Evolutionary conservation across 148 eudicot genomes (phyloP).

Genomic region (Rhododendron kiyosumense): DNA sequence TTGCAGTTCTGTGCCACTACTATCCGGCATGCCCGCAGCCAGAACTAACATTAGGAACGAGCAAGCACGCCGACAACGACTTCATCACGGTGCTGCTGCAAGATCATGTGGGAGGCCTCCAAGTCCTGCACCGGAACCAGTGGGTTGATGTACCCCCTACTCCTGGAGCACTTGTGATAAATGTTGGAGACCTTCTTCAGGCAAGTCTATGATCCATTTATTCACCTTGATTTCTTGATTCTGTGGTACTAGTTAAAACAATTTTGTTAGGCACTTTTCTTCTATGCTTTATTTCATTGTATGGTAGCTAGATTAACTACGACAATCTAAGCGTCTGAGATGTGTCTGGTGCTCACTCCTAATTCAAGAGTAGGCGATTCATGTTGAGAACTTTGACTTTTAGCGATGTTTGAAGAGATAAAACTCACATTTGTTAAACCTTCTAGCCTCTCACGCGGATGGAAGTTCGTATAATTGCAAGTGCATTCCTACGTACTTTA

Average conservation of each 20-base stretch:
- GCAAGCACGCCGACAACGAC: slow-evolving; percentile 10
- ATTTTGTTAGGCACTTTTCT: not conserved
- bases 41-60: slow-evolving; percentile 30
- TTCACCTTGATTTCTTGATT: not conserved
- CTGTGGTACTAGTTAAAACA: not conserved
- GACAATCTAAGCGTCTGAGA: too few relatives aligned
- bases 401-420: not conserved
- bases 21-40: slow-evolving; percentile 49
- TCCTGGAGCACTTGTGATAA: not conserved
- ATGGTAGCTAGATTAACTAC: not conserved
- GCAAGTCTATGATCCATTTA: not conserved
- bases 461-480: not conserved
- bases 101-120: not conserved
- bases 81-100: not conserved
- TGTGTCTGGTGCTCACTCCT: not conserved
- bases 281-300: not conserved
- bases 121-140: not conserved
- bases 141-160: not conserved
- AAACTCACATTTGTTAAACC: not conserved
- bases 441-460: not conserved
- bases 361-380: not conserved
- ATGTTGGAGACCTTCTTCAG: not conserved
- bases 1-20: slow-evolving; percentile 29
- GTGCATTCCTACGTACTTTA: not conserved
- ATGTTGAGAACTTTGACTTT: not conserved